phyloP scores from a whole-genome alignment of 164 flowering plant species.

The Liquidambar formosana region DNA sequence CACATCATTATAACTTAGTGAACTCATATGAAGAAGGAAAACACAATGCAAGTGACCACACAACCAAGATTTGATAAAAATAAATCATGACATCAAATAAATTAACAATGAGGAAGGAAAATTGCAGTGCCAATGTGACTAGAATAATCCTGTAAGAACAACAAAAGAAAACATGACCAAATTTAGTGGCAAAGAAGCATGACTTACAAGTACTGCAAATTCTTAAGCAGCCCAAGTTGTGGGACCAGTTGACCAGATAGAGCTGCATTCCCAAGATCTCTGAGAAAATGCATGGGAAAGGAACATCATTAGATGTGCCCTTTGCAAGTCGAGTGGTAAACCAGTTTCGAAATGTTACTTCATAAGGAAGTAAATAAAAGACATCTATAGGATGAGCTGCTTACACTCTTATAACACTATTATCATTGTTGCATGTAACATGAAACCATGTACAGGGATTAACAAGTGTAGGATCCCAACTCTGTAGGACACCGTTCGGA shows the following conservation, averaged over 20 bases:
- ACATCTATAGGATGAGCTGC: conserved; percentile 9
- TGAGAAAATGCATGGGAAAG: conserved; percentile 26
- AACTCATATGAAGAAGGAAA: neutral
- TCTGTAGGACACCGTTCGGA: conserved; percentile 87
- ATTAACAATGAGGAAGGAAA: too few relatives aligned
- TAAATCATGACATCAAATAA: neutral
- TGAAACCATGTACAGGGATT: conserved; percentile 98
- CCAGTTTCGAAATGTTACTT: neutral
- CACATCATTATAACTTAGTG: too few relatives aligned
- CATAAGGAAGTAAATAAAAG: neutral
- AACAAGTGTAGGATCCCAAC: conserved; percentile 96
- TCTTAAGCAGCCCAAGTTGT: conserved; percentile 79
- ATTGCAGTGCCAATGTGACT: too few relatives aligned
- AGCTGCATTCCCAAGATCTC: conserved; percentile 94
- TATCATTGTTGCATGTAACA: conserved; percentile 90
- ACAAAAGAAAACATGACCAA: neutral
- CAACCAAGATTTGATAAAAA: neutral
- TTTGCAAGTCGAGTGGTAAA: neutral
- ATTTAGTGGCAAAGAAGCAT: neutral
- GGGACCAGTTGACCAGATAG: conserved; percentile 85
- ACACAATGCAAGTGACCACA: neutral
- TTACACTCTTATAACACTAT: conserved; percentile 95
- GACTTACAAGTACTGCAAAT: conserved; percentile 89
- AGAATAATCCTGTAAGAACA: neutral
- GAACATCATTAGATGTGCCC: conserved; percentile 2